Conservation (phyloP, 805 yeast species). For the Maudiozyma turicensis region DNA sequence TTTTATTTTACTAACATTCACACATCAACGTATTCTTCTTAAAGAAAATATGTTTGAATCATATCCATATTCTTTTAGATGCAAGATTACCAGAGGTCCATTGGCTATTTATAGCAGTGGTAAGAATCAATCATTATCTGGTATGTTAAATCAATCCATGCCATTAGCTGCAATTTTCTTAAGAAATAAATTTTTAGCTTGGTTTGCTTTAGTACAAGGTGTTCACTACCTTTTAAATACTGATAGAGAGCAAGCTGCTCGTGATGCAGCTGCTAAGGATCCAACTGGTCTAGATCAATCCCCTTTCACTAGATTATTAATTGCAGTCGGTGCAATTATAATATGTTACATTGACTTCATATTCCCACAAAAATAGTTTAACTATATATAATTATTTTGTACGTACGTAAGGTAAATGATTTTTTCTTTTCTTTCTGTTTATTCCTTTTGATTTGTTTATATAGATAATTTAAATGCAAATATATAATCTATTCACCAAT, state of each 20-base stretch:
- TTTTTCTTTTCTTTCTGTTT: not conserved
- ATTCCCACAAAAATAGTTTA: slow-evolving; percentile 29
- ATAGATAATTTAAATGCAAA: too few relatives aligned
- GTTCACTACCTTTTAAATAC: slow-evolving; percentile 29
- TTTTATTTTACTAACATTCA: too few relatives aligned
- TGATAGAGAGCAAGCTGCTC: slow-evolving; percentile 24
- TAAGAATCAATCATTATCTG: slow-evolving; percentile 33
- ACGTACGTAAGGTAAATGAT: not conserved
- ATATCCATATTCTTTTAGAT: not conserved
- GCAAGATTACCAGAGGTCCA: slow-evolving; percentile 28
- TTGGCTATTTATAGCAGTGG: slow-evolving; percentile 33
- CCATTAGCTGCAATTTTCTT: slow-evolving; percentile 65
- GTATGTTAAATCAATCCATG: slow-evolving; percentile 39
- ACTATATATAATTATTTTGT: not conserved
- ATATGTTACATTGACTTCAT: slow-evolving; percentile 48
- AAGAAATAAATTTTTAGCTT: slow-evolving; percentile 34
- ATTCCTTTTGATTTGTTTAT: not conserved
- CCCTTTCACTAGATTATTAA: slow-evolving; percentile 32
- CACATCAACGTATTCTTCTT: too few relatives aligned
- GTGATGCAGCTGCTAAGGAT: slow-evolving; percentile 22
- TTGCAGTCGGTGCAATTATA: slow-evolving; percentile 38
- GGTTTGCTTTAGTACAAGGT: slow-evolving; percentile 47
- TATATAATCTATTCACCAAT: slow-evolving; percentile 46
- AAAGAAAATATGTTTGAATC: too few relatives aligned
- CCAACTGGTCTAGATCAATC: slow-evolving; percentile 31